Evolutionary conservation across 495 filamentous ascomycete species (phyloP).

Genomic region (Penicillium parvum): DNA sequence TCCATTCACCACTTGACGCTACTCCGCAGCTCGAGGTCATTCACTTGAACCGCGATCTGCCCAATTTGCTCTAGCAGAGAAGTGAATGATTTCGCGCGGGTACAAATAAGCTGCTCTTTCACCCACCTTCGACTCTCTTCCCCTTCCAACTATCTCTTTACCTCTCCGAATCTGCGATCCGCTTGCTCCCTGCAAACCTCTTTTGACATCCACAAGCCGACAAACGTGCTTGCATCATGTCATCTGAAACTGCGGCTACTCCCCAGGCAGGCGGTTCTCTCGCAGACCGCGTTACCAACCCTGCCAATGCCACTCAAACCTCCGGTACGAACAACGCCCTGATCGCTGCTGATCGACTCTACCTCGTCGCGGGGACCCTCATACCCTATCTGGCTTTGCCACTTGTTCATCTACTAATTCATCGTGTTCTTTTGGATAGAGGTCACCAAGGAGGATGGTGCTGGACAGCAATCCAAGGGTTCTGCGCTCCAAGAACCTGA

Average conservation of each 20-base stretch:
- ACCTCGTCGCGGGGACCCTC: no score
- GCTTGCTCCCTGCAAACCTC: background rate
- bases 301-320: slow-evolving; percentile 27
- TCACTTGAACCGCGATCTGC: no score
- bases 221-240: slow-evolving; percentile 20
- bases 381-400: slow-evolving; percentile 7
- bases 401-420: slow-evolving; percentile 18
- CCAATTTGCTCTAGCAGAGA: no score
- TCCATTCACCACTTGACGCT: no score
- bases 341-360: no score
- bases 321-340: slow-evolving; percentile 33
- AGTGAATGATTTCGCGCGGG: no score
- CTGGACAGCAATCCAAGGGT: slow-evolving; percentile 36
- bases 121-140: background rate
- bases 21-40: no score
- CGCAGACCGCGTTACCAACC: slow-evolving; percentile 58
- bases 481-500: slow-evolving; percentile 65
- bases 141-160: no score
- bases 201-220: background rate
- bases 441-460: slow-evolving; percentile 44
- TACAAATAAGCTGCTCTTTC: no score
- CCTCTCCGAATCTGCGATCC: no score
- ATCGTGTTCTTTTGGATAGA: slow-evolving; percentile 9
- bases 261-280: slow-evolving; percentile 42
- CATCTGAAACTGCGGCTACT: slow-evolving; percentile 28